Base-by-base conservation (phyloP, 2,329 filamentous ascomycete genomes). In the Aspergillus texensis region DNA sequence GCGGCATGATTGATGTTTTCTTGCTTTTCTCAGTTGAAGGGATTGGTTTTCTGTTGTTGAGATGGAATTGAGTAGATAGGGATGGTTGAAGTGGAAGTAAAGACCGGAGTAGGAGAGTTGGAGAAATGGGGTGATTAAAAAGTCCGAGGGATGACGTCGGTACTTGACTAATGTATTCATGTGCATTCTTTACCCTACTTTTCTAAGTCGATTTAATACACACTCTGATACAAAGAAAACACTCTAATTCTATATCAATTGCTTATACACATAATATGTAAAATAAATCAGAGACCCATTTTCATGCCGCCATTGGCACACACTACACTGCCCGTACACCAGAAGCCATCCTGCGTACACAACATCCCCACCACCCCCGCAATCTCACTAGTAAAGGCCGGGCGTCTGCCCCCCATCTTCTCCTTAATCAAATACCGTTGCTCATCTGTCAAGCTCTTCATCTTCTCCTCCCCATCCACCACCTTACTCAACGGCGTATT, bases 251-350 rank as follows among this genome's bases (percentile, higher is more conserved):
- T 41, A 41, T 41, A 19, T 8, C 39, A 41, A 41, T 41, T 41
- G 39, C 16, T 41, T 16, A n/a, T 41, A 41, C 19, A 6, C n/a
- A 36, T 12, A 39, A 39, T 16, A 41, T 19, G 1, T 16, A 3
- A 9, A 8, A 41, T 41, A 19, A 41, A 41, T 52, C 28, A 71
- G 39, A 64, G 43, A 12, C 63, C 69, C 78, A 88, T 86, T 64
- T 82, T 84, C 86, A 93, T 89, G 8, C 92, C 92, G 1, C 92
- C 92, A 73, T 94, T 94, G 9, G 91, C 91, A 79, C 89, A 91
- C 4, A 95, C 86, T 28, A 93, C 89, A 76, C 89, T 90, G 1
- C 92, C 92, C 0, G 91, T 95, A 72, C 88, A 89, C 91, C 91
- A 94, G 9, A 82, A 85, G n/a, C 86, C 85, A 74, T 94, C 92